phyloP scores from a whole-genome alignment of 345 rosid genomes.

The Gynandropsis gynandra region DNA sequence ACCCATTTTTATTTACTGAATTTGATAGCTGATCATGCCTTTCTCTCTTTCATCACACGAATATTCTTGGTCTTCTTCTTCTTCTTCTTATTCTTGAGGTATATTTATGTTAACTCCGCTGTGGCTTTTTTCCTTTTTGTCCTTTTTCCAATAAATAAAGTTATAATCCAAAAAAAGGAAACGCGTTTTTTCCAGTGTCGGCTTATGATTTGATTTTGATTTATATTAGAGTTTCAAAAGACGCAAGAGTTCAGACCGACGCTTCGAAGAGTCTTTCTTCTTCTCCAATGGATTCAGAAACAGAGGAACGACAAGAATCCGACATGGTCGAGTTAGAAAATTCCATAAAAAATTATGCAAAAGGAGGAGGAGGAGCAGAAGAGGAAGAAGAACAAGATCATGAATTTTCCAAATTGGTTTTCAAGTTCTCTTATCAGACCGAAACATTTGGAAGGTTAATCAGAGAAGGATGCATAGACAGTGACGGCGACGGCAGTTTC shows the following conservation, averaged over 20 bases:
- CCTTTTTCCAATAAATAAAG: background rate
- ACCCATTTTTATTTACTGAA: slow-evolving; percentile 24
- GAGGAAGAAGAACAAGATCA: slow-evolving; percentile 20
- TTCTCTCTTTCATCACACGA: slow-evolving; percentile 35
- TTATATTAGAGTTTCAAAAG: slow-evolving; percentile 26
- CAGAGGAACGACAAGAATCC: background rate
- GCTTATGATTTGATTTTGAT: background rate
- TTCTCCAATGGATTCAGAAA: slow-evolving; percentile 7
- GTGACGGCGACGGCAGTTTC: slow-evolving; percentile 11
- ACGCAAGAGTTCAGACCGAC: slow-evolving; percentile 19
- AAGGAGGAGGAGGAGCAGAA: slow-evolving; percentile 16
- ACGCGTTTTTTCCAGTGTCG: background rate
- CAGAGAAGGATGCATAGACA: slow-evolving; percentile 23
- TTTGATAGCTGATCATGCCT: slow-evolving; percentile 40
- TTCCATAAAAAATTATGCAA: slow-evolving; percentile 11
- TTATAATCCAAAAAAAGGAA: slow-evolving; percentile 10
- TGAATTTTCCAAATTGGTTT: slow-evolving; percentile 40
- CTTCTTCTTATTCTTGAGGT: background rate
- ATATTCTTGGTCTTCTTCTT: slow-evolving; percentile 32
- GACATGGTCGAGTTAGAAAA: slow-evolving; percentile 16
- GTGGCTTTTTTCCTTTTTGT: background rate
- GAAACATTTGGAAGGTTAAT: slow-evolving; percentile 41
- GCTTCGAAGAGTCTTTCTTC: slow-evolving; percentile 16
- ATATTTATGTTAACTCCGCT: no score
- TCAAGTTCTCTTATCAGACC: slow-evolving; percentile 68